Conservation (phyloP, 306 rosid genomes). For the Castanospermum australe region DNA sequence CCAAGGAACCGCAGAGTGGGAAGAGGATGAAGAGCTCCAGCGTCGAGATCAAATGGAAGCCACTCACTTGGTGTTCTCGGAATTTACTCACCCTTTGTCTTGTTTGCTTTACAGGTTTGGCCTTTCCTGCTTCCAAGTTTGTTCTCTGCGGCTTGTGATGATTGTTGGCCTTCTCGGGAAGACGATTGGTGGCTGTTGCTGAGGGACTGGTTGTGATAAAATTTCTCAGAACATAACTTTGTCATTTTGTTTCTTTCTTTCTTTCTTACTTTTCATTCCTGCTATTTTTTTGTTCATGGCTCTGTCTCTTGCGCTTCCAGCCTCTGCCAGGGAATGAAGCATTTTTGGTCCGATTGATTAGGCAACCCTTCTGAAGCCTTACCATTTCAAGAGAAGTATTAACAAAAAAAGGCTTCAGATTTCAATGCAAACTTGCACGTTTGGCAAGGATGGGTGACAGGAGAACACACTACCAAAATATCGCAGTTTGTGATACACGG, state of each 20-base stretch:
- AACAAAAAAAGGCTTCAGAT: neutral
- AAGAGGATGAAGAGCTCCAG: slow-evolving; percentile 91
- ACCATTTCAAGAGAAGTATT: neutral
- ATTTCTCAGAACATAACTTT: neutral
- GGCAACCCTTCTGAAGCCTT: neutral
- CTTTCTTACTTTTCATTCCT: neutral
- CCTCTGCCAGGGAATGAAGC: slow-evolving; percentile 60
- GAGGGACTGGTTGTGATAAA: slow-evolving; percentile 22
- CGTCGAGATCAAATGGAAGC: slow-evolving; percentile 84
- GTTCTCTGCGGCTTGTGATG: slow-evolving; percentile 61
- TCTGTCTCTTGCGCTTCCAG: neutral
- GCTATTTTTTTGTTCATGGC: neutral
- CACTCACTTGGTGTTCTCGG: slow-evolving; percentile 50
- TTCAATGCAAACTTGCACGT: neutral
- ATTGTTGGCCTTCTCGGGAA: neutral
- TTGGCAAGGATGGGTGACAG: slow-evolving; percentile 3
- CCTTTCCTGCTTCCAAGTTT: slow-evolving; percentile 64
- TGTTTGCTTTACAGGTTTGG: slow-evolving; percentile 63
- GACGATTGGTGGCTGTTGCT: neutral
- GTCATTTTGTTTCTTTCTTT: neutral
- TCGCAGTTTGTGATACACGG: neutral
- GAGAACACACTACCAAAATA: neutral
- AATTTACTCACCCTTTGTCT: slow-evolving; percentile 54
- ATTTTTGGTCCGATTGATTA: slow-evolving; percentile 52
- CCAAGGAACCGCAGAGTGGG: slow-evolving; percentile 56